Base-by-base conservation (phyloP, 148 eudicot species). In the Rhododendron ferrugineum region DNA sequence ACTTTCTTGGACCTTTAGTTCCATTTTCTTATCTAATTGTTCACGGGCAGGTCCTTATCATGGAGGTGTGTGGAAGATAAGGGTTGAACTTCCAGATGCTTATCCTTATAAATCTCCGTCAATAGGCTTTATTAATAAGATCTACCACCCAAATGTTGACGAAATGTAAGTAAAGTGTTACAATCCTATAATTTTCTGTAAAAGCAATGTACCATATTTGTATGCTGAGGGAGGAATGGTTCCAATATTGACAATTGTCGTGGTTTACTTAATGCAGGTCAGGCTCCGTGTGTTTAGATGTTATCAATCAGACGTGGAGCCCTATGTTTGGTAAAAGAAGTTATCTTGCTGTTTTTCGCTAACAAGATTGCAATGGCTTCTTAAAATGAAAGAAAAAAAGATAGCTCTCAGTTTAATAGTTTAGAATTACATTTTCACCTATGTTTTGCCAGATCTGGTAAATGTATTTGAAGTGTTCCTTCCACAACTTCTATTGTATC, bases 381-480 rank as follows among this genome's bases (percentile, higher is more conserved):
- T 49, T 70, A 20, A 49, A 20, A 47, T 50, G 34, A 73, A 72
- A 23, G 78, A 30, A 14, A 46, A 72, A 46, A 72, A 22, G 64
- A 30, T 34, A 34, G 26, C 30, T 74, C 5, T 86, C 5, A 2
- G 60, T 56, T n/a, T 20, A 40, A 85, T 68, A 70, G n/a, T 54
- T 56, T 82, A 78, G 79, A 56, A 3, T 81, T 10, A 60, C 58
- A 78, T 46, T 84, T 23, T 47, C 66, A 82, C 81, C 54, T 80
- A 8, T 86, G 82, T 78, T 86, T 84, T 86, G 52, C 54, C 94
- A 94, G 97, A 96, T 90, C 87, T 94, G 82, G 95, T 94, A 64
- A 96, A 93, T 84, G 97, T 96, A 68, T 96, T 96, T 84, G 97
- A 96, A 92, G 94, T 94, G 88, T 96, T 96, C 90, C 98, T 96